Percentiles rank a stretch among this genome's conserved stretches.
phyloP scores from a whole-genome alignment of 2,329 filamentous ascomycete genomes.

The Pseudogymnoascus sp. region DNA sequence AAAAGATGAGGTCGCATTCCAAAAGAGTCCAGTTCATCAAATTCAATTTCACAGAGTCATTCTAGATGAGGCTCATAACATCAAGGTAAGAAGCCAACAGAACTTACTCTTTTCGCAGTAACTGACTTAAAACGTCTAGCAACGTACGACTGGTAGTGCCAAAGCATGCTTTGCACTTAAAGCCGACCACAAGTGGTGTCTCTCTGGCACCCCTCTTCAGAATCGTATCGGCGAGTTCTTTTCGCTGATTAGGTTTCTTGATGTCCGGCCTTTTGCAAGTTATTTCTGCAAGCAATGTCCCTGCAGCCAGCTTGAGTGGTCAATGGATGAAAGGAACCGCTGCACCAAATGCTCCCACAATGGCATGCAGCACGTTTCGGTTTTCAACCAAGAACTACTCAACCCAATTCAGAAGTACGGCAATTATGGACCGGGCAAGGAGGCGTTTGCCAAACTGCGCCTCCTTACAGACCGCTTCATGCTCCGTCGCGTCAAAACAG shows the following conservation, averaged over 20 bases:
- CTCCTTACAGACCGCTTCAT: slow-evolving; percentile 90
- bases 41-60: slow-evolving; percentile 87
- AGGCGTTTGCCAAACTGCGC: slow-evolving; percentile 73
- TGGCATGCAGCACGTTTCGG: slow-evolving; percentile 54
- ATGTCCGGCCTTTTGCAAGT: slow-evolving; percentile 79
- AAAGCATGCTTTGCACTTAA: slow-evolving; percentile 91
- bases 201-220: slow-evolving; percentile 90
- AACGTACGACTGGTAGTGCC: slow-evolving; percentile 80
- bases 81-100: slow-evolving; percentile 52
- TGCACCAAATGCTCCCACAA: slow-evolving; percentile 62
- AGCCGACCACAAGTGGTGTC: slow-evolving; percentile 86
- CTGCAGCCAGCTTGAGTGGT: slow-evolving; percentile 80
- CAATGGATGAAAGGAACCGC: slow-evolving; percentile 60
- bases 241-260: slow-evolving; percentile 84
- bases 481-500: slow-evolving; percentile 88
- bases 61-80: slow-evolving; percentile 90
- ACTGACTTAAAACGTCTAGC: slow-evolving; percentile 35
- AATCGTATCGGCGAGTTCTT: slow-evolving; percentile 98
- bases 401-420: slow-evolving; percentile 67
- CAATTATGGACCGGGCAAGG: slow-evolving; percentile 53
- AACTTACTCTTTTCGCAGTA: slow-evolving; percentile 23
- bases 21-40: slow-evolving; percentile 71
- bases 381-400: slow-evolving; percentile 91
- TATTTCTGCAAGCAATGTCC: slow-evolving; percentile 87
- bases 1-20: slow-evolving; percentile 68